phyloP scores from a whole-genome alignment of 2,329 filamentous ascomycete species.

The Fusarium sp. region DNA sequence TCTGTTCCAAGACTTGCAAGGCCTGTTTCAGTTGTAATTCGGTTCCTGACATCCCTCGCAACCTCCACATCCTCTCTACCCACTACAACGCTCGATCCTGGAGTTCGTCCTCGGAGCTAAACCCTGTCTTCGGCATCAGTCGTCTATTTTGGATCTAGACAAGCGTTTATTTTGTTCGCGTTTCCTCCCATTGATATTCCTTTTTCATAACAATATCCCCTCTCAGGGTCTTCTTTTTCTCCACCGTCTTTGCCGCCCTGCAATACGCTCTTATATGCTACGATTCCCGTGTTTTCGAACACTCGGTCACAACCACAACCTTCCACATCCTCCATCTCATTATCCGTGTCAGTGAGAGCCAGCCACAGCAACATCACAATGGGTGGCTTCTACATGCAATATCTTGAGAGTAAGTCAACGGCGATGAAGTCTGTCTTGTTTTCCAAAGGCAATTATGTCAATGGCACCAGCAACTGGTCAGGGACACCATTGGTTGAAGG shows the following conservation, averaged over 20 bases:
- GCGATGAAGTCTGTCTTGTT: constrained; percentile 25
- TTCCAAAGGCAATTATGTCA: constrained; percentile 34
- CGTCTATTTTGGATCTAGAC: constrained; percentile 41
- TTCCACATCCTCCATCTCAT: constrained; percentile 19
- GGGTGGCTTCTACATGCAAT: constrained; percentile 78
- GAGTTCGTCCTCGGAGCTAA: constrained; percentile 36
- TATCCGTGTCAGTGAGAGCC: constrained; percentile 41
- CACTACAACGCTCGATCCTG: constrained; percentile 32
- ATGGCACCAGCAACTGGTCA: constrained; percentile 35
- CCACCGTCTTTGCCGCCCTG: constrained; percentile 28
- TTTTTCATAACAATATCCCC: constrained; percentile 23
- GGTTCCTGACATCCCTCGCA: constrained; percentile 17
- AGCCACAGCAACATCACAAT: constrained; percentile 57
- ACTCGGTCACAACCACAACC: constrained; percentile 22
- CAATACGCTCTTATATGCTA: constrained; percentile 33
- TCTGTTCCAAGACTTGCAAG: constrained; percentile 21
- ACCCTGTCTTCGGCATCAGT: constrained; percentile 31
- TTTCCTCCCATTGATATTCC: constrained; percentile 28
- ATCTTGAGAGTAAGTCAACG: constrained; percentile 76
- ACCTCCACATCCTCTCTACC: constrained; percentile 34
- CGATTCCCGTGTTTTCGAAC: constrained; percentile 40
- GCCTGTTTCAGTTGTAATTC: constrained; percentile 31
- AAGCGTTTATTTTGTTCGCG: constrained; percentile 40
- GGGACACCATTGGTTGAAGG: constrained; percentile 6
- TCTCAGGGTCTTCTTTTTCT: constrained; percentile 13